phyloP scores from a whole-genome alignment of 345 rosid species.

The Kandelia obovata region DNA sequence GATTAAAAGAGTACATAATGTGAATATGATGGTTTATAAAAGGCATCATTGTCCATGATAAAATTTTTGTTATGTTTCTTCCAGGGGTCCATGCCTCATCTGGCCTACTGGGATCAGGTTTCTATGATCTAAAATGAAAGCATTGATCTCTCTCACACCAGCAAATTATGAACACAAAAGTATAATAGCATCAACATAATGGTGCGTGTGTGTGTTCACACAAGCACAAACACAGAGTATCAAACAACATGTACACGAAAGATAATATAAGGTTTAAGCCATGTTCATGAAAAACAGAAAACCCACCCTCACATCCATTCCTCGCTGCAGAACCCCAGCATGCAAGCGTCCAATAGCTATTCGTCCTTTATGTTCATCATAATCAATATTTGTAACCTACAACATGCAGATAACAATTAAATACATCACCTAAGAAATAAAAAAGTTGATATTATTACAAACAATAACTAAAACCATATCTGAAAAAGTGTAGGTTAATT shows the following conservation, averaged over 20 bases:
- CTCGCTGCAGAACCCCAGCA: constrained; percentile 75
- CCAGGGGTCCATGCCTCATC: no score
- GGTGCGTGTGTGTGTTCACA: background rate
- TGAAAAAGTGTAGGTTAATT: background rate
- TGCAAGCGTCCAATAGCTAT: constrained; percentile 96
- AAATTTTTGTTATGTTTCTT: no score
- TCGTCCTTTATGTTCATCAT: constrained; percentile 97
- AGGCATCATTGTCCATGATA: no score
- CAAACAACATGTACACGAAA: background rate
- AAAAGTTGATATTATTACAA: background rate
- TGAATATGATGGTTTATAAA: no score
- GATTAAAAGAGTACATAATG: no score
- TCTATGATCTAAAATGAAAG: no score
- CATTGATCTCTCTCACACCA: background rate
- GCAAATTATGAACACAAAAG: background rate
- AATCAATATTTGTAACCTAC: constrained; percentile 88
- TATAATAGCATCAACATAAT: background rate
- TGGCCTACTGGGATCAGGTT: no score
- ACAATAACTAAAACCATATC: no score
- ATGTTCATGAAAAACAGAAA: constrained; percentile 18
- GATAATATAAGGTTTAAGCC: background rate
- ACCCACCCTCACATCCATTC: constrained; percentile 88
- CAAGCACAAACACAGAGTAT: background rate
- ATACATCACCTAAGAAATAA: constrained; percentile 1
- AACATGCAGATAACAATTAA: constrained; percentile 12